These are phyloP conservation scores for Nicotiana undulata DNA, from an alignment of 257 asterid genomes.

Conservation along the genomic window DNA sequence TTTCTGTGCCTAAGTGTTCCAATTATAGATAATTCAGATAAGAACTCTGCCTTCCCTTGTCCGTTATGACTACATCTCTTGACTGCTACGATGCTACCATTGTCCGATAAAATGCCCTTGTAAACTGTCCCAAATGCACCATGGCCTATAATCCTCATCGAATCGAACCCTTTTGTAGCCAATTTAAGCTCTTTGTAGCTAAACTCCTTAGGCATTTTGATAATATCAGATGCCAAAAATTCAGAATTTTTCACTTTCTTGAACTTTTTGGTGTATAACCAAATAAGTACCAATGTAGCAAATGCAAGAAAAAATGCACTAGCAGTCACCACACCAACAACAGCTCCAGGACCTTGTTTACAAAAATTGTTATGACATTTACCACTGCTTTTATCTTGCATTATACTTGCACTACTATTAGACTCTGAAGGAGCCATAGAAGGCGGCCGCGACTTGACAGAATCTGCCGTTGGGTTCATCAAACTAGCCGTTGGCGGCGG, in stretches of 20 bases:
- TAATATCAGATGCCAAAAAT: conserved; percentile 44
- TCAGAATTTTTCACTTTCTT: conserved; percentile 32
- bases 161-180: conserved; percentile 60
- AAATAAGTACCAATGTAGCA: conserved; percentile 34
- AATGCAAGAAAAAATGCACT: conserved; percentile 61
- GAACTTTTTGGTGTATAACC: conserved; percentile 52
- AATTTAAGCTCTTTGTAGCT: conserved; percentile 52
- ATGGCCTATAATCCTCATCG: conserved; percentile 44
- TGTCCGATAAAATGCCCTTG: conserved; percentile 43
- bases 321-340: conserved; percentile 74
- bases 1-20: conserved; percentile 76
- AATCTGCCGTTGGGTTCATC: conserved; percentile 44
- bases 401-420: conserved; percentile 1
- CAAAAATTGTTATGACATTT: conserved; percentile 55
- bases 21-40: conserved; percentile 68
- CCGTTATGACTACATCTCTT: conserved; percentile 67
- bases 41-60: conserved; percentile 68
- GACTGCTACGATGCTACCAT: conserved; percentile 62
- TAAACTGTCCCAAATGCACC: conserved; percentile 85
- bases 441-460: conserved; percentile 32
- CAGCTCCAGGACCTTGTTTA: conserved; percentile 54
- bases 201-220: conserved; percentile 78
- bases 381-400: conserved; percentile 16
- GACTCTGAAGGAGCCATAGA: conserved; percentile 34
- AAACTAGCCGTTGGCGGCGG: conserved; percentile 40